Conservation (phyloP, 768 basidiomycete species). For the Pleurotus cornucopiae region DNA sequence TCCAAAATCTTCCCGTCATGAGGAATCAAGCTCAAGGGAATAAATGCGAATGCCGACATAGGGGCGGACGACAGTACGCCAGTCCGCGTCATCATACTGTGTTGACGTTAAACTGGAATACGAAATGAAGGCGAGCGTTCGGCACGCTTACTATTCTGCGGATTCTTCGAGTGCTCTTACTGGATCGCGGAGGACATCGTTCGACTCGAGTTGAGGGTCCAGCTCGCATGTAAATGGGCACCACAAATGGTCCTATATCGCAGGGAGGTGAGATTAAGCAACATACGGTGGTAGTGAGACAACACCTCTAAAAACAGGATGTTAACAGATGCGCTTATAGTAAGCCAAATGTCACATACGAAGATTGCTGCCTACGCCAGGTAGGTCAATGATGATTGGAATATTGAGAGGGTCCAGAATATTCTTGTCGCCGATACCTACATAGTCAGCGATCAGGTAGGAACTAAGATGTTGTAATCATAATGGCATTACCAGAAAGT, state of each 20-base stretch:
- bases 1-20: not conserved
- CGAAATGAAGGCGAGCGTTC: not conserved
- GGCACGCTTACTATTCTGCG: not conserved
- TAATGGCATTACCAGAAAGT: constrained; percentile 15
- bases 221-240: constrained; percentile 7
- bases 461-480: not conserved
- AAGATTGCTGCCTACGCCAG: constrained; percentile 38
- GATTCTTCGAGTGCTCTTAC: constrained; percentile 3
- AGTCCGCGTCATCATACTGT: not conserved
- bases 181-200: constrained; percentile 4
- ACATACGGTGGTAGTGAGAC: too few relatives aligned
- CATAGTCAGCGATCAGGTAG: constrained; percentile 19
- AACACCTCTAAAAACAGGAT: not conserved
- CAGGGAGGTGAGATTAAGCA: too few relatives aligned
- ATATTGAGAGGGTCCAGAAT: constrained; percentile 25
- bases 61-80: not conserved
- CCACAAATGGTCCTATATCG: constrained; percentile 1
- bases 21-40: not conserved
- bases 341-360: not conserved
- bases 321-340: not conserved
- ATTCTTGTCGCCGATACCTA: constrained; percentile 31
- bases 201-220: not conserved
- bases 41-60: constrained; percentile 6
- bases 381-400: constrained; percentile 26
- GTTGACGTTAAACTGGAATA: too few relatives aligned